Evolutionary conservation across 805 yeast genomes (phyloP).

Genomic region (Ogataea zsoltii): DNA sequence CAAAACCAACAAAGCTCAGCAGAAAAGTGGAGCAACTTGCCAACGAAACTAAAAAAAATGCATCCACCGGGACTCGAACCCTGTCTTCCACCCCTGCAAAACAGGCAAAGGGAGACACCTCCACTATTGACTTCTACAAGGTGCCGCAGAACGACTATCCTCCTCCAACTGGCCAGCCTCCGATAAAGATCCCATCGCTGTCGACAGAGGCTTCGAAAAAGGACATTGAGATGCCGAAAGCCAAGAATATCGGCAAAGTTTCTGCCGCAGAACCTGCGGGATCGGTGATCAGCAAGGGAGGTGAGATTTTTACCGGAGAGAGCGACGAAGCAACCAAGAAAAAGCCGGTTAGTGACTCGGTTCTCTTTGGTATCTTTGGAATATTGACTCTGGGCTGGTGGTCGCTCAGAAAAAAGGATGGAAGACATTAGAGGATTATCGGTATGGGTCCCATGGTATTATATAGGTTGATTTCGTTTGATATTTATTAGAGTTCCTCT

Average conservation of each 20-base stretch:
- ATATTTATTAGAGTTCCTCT: neutral
- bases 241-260: slow-evolving; percentile 6
- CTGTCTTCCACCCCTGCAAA: slow-evolving; percentile 25
- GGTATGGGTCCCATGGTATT: neutral
- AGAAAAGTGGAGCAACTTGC: slow-evolving; percentile 2
- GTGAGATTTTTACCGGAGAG: slow-evolving; percentile 17
- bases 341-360: slow-evolving; percentile 17
- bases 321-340: slow-evolving; percentile 2
- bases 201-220: slow-evolving; percentile 30
- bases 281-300: slow-evolving; percentile 18
- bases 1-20: slow-evolving; percentile 4
- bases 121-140: slow-evolving; percentile 58
- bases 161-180: slow-evolving; percentile 25
- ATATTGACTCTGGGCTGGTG: slow-evolving; percentile 35
- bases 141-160: slow-evolving; percentile 39
- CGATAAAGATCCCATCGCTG: slow-evolving; percentile 30
- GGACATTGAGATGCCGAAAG: slow-evolving; percentile 6
- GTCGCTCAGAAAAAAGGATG: slow-evolving; percentile 28
- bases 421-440: slow-evolving; percentile 15
- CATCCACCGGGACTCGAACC: slow-evolving; percentile 13
- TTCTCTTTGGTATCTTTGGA: slow-evolving; percentile 30
- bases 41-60: slow-evolving; percentile 7
- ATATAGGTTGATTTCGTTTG: neutral
- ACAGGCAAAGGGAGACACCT: slow-evolving; percentile 53
- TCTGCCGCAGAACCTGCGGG: slow-evolving; percentile 16